Conservation (phyloP, 139 green algal genomes). For the Zygnema circumcarinatum region DNA sequence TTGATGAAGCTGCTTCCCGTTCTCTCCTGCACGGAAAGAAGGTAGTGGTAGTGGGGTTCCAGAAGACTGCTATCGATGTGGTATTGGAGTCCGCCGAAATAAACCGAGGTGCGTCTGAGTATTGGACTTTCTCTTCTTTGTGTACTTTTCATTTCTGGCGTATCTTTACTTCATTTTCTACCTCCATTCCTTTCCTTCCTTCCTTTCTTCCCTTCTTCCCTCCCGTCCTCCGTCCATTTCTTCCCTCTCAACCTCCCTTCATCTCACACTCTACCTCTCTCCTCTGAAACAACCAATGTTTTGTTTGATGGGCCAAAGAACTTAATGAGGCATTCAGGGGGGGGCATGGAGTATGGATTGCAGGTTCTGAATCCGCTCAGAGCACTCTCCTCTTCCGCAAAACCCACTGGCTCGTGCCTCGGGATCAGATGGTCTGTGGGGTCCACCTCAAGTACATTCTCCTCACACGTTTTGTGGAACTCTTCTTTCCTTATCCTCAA, state of each 20-base stretch:
- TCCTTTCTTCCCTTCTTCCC: background rate
- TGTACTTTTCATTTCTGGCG: background rate
- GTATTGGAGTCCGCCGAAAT: slow-evolving; percentile 7
- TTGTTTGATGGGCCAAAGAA: too few species aligned
- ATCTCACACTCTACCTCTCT: too few species aligned
- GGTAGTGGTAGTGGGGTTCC: slow-evolving; percentile 25
- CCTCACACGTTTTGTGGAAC: slow-evolving; percentile 23
- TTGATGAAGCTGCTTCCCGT: background rate
- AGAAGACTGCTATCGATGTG: slow-evolving; percentile 33
- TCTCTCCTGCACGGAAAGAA: background rate
- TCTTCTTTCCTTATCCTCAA: slow-evolving; percentile 7
- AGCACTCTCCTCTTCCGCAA: slow-evolving; percentile 24
- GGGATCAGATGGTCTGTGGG: background rate
- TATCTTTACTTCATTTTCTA: background rate
- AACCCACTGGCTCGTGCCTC: slow-evolving; percentile 20
- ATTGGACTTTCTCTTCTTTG: too few species aligned
- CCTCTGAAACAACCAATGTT: too few species aligned
- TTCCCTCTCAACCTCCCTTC: too few species aligned
- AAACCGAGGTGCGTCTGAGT: slow-evolving; percentile 6
- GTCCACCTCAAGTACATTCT: slow-evolving; percentile 4
- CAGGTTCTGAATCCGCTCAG: too few species aligned
- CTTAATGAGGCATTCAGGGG: too few species aligned
- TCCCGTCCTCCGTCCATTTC: too few species aligned
- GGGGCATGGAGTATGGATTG: too few species aligned
- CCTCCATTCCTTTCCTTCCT: background rate